phyloP scores from a whole-genome alignment of 1,139 yeast species.

The Magnusiomyces tetraspermus region DNA sequence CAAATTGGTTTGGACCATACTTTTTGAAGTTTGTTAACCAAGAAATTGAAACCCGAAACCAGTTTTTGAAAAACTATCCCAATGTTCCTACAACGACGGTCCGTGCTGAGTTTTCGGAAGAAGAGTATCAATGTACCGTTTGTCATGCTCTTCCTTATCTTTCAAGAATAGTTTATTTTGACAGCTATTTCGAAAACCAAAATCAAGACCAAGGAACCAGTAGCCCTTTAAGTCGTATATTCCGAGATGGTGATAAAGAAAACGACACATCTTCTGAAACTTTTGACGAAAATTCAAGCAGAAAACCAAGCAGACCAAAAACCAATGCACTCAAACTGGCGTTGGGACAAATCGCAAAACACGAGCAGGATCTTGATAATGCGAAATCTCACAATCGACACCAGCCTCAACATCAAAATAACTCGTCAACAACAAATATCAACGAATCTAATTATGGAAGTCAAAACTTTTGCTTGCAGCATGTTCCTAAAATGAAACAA shows the following conservation, averaged over 20 bases:
- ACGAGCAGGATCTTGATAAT: too few species aligned
- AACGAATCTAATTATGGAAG: neutral
- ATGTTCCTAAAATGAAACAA: neutral
- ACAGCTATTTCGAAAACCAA: too few species aligned
- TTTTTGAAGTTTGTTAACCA: slow-evolving; percentile 18
- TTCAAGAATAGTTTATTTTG: slow-evolving; percentile 19
- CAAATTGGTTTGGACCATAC: slow-evolving; percentile 29
- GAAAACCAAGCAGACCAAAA: too few species aligned
- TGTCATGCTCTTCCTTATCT: slow-evolving; percentile 27
- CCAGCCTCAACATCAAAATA: too few species aligned
- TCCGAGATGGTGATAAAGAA: too few species aligned
- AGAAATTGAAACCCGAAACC: slow-evolving; percentile 21
- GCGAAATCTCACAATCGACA: too few species aligned
- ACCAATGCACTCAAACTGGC: too few species aligned
- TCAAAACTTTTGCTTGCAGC: neutral
- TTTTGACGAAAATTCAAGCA: too few species aligned
- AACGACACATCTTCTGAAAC: too few species aligned
- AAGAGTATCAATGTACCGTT: slow-evolving; percentile 23
- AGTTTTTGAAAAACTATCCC: slow-evolving; percentile 15
- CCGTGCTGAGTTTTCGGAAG: slow-evolving; percentile 21
- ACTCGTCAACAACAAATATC: neutral
- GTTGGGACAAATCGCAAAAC: too few species aligned
- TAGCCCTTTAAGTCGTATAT: too few species aligned
- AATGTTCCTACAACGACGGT: slow-evolving; percentile 15
- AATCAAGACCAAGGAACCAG: too few species aligned